phyloP scores from a whole-genome alignment of 2,329 filamentous ascomycete species.

The Aspergillus sclerotialis region DNA sequence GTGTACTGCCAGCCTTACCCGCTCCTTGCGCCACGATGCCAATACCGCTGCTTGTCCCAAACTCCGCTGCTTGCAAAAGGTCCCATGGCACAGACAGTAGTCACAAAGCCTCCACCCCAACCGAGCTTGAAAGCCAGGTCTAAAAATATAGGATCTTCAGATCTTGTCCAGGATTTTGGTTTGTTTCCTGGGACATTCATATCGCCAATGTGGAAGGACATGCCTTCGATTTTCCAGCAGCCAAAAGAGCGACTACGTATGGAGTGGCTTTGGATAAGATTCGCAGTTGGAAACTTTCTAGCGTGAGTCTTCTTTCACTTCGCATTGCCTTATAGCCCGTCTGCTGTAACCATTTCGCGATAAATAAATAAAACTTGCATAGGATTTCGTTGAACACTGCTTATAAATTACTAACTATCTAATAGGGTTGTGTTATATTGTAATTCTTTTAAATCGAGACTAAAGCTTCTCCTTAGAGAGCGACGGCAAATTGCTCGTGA shows the following conservation, averaged over 20 bases:
- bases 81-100: slow-evolving; percentile 14
- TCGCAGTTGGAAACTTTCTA: slow-evolving; percentile 24
- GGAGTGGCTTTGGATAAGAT: slow-evolving; percentile 36
- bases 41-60: slow-evolving; percentile 31
- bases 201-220: slow-evolving; percentile 30
- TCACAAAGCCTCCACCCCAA: slow-evolving; percentile 24
- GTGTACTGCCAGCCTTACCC: slow-evolving; percentile 7
- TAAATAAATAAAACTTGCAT: too few species aligned
- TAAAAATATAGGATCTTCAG: slow-evolving; percentile 22
- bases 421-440: slow-evolving; percentile 24
- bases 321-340: too few species aligned
- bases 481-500: slow-evolving; percentile 30
- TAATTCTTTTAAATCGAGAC: slow-evolving; percentile 24
- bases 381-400: slow-evolving; percentile 2
- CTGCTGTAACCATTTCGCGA: too few species aligned
- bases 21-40: slow-evolving; percentile 11
- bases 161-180: slow-evolving; percentile 39
- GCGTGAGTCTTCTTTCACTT: slow-evolving; percentile 28
- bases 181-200: slow-evolving; percentile 39
- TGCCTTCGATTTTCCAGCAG: slow-evolving; percentile 34
- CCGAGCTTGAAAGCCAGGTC: slow-evolving; percentile 33
- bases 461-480: slow-evolving; percentile 28
- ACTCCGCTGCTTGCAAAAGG: slow-evolving; percentile 14
- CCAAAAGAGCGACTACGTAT: slow-evolving; percentile 29
- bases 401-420: slow-evolving; percentile 9